phyloP scores from a whole-genome alignment of 2,329 filamentous ascomycete species.

The Emydomyces testavorans region DNA sequence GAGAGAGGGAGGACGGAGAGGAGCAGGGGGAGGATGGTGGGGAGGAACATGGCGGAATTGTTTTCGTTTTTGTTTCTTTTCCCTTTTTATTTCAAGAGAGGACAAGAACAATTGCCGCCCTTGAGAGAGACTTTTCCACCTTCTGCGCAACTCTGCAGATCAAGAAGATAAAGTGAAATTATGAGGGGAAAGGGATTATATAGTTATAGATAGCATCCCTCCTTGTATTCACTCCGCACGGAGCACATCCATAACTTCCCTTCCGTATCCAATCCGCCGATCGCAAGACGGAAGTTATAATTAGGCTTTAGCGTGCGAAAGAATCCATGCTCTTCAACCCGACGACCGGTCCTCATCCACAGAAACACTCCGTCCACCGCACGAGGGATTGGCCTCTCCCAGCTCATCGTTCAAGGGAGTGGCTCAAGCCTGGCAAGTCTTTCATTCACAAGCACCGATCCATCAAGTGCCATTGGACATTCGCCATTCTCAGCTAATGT shows the following conservation, averaged over 20 bases:
- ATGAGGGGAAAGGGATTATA: background rate
- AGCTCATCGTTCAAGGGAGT: background rate
- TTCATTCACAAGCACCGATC: background rate
- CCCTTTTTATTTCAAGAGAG: background rate
- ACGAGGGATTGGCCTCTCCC: background rate
- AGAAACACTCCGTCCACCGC: background rate
- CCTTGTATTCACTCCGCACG: no score
- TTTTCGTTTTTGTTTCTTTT: background rate
- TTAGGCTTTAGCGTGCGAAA: background rate
- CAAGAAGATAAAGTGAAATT: no score
- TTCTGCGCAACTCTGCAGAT: no score
- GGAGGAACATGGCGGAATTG: conserved; percentile 1
- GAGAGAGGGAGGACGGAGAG: conserved; percentile 17
- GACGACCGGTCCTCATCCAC: conserved; percentile 2
- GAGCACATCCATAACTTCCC: background rate
- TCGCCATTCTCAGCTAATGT: background rate
- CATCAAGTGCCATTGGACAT: background rate
- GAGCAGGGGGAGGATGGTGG: conserved; percentile 5
- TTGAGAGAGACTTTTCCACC: no score
- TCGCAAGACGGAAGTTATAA: background rate
- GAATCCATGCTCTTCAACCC: no score
- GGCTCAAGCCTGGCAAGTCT: background rate
- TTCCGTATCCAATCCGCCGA: background rate
- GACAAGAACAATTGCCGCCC: no score
- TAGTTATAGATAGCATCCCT: background rate